Conservation (phyloP, 768 basidiomycete species). For the Russula foetens region DNA sequence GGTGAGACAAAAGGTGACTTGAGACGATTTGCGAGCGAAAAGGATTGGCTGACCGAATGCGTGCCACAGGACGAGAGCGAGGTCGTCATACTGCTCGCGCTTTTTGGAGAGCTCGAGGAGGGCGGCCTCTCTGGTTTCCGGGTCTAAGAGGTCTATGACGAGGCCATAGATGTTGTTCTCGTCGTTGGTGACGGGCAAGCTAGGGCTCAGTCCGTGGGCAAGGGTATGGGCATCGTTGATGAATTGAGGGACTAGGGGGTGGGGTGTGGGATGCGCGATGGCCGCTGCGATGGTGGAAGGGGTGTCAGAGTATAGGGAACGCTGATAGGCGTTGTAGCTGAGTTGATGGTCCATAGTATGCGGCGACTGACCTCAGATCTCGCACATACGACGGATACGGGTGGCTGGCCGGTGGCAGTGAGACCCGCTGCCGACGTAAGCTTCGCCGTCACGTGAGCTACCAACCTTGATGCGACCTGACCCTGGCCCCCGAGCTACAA, state of each 20-base stretch:
- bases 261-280: constrained; percentile 49
- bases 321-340: constrained; percentile 53
- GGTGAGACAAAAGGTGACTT: not conserved
- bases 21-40: not conserved
- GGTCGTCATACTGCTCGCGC: constrained; percentile 96
- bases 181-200: constrained; percentile 33
- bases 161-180: constrained; percentile 84
- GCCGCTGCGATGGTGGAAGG: constrained; percentile 33
- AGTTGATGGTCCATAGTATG: constrained; percentile 44
- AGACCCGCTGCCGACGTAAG: not conserved
- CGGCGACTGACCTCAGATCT: not conserved
- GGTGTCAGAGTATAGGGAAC: constrained; percentile 55
- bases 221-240: constrained; percentile 21
- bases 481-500: too few relatives aligned
- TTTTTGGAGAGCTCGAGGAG: constrained; percentile 97
- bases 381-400: not conserved
- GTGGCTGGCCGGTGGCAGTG: not conserved
- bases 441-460: constrained; percentile 6
- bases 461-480: not conserved
- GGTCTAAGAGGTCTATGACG: constrained; percentile 82
- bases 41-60: constrained; percentile 72
- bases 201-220: constrained; percentile 24
- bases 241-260: constrained; percentile 37
- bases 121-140: constrained; percentile 78
- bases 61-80: constrained; percentile 96